phyloP scores from a whole-genome alignment of 371 early-diverging fungal genomes.

The Mucor sp. region DNA sequence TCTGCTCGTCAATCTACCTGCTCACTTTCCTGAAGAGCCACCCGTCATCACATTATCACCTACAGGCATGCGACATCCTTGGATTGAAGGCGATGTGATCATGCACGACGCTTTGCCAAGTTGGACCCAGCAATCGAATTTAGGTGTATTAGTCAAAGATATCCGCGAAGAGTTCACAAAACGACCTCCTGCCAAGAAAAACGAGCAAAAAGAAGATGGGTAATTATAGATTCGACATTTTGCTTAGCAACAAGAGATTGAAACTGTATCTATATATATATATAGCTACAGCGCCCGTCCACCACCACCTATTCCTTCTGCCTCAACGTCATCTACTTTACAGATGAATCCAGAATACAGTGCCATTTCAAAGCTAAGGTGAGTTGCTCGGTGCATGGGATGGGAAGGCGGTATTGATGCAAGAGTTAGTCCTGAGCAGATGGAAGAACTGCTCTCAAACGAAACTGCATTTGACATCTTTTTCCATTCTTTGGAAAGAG shows the following conservation, averaged over 20 bases:
- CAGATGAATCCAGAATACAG: constrained; percentile 20
- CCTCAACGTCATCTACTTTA: not conserved
- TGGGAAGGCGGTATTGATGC: not conserved
- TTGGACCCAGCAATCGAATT: constrained; percentile 36
- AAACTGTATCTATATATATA: not conserved
- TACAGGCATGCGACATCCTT: constrained; percentile 55
- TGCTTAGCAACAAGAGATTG: not conserved
- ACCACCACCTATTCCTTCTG: constrained; percentile 47
- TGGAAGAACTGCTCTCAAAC: constrained; percentile 54
- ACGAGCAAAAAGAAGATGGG: constrained; percentile 23
- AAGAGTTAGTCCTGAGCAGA: constrained; percentile 39
- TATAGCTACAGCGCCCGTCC: constrained; percentile 45
- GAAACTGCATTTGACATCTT: constrained; percentile 61
- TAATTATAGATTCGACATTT: not conserved
- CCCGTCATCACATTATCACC: constrained; percentile 64
- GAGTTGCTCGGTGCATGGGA: not conserved
- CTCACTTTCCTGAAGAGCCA: constrained; percentile 57
- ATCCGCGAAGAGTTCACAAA: constrained; percentile 51
- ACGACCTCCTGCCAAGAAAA: constrained; percentile 40
- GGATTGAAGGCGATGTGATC: constrained; percentile 57
- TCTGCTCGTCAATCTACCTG: constrained; percentile 48
- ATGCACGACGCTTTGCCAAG: constrained; percentile 35
- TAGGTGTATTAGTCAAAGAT: constrained; percentile 56
- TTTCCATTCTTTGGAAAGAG: constrained; percentile 54
- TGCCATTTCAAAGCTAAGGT: constrained; percentile 23